A percentile compares a stretch with the other conserved stretches of the same genome.
Evolutionary conservation across 2,329 filamentous ascomycete species (phyloP).

Genomic region (Pseudogymnoascus sp.): DNA sequence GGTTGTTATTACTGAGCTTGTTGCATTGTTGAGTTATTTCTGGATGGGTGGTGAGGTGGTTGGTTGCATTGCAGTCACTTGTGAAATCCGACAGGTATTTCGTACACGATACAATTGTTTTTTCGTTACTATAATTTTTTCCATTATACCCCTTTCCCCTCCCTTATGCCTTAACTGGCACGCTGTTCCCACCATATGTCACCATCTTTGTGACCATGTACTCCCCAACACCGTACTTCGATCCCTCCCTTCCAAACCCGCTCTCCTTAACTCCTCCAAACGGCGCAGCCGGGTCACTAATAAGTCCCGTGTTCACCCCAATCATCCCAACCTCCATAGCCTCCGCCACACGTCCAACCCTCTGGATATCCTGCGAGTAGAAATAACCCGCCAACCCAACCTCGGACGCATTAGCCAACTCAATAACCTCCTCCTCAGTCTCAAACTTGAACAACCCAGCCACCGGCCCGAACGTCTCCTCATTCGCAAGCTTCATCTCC

Average conservation of each 20-base stretch:
- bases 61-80: not conserved
- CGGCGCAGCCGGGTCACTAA: constrained; percentile 45
- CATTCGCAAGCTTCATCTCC: constrained; percentile 74
- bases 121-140: not conserved
- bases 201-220: constrained; percentile 44
- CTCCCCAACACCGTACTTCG: constrained; percentile 44
- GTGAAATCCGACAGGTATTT: not conserved
- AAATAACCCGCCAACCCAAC: constrained; percentile 94
- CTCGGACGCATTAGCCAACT: constrained; percentile 70
- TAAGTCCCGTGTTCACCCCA: constrained; percentile 67
- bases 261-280: constrained; percentile 51
- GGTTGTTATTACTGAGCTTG: not conserved
- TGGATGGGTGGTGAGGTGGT: not conserved
- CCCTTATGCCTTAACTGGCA: not conserved
- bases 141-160: not conserved
- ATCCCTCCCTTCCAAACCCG: constrained; percentile 47
- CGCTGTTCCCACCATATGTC: constrained; percentile 27
- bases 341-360: constrained; percentile 56
- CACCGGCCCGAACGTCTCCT: constrained; percentile 95
- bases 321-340: constrained; percentile 80
- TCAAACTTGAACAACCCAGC: constrained; percentile 84
- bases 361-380: constrained; percentile 59
- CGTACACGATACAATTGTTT: not conserved
- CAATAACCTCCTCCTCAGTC: constrained; percentile 80
- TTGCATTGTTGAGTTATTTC: not conserved